phyloP scores from a whole-genome alignment of 805 yeast species.

The Yamadazyma olivae region DNA sequence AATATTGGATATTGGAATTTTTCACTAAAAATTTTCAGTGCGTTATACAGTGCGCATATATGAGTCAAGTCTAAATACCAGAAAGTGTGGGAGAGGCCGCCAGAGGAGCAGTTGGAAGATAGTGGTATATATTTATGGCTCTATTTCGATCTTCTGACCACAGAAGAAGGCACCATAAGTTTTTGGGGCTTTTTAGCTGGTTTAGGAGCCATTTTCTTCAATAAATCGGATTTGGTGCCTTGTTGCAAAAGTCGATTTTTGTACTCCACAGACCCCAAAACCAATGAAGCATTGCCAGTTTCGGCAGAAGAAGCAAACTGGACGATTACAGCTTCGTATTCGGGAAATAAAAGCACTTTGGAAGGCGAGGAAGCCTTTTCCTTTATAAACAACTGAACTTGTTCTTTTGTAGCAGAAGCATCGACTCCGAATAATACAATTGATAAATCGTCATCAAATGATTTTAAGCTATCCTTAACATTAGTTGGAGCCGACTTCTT shows the following conservation, averaged over 20 bases:
- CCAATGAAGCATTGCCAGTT: conserved; percentile 11
- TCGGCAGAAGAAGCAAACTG: conserved; percentile 6
- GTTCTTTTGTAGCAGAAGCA: conserved; percentile 12
- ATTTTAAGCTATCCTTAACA: conserved; percentile 3
- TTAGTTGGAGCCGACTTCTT: conserved; percentile 6
- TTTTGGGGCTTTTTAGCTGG: no score
- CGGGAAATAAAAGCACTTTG: conserved; percentile 12
- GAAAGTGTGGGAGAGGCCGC: no score
- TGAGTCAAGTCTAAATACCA: no score
- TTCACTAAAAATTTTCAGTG: no score
- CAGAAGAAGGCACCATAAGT: conserved; percentile 6
- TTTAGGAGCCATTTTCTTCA: not conserved
- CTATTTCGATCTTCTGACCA: not conserved
- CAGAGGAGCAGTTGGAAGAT: no score
- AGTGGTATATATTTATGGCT: no score
- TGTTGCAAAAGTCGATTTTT: conserved; percentile 3
- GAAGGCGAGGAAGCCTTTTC: conserved; percentile 1
- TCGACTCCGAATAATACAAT: conserved; percentile 8
- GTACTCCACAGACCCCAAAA: conserved; percentile 3
- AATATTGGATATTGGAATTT: no score
- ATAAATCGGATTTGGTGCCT: conserved; percentile 4
- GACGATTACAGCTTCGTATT: conserved; percentile 12
- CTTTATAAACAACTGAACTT: conserved; percentile 30
- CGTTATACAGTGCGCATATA: no score
- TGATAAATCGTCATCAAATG: conserved; percentile 15